Percentiles rank a stretch among this genome's conserved stretches.
phyloP scores from a whole-genome alignment of 495 filamentous ascomycete genomes.

The Coniosporium apollinis region DNA sequence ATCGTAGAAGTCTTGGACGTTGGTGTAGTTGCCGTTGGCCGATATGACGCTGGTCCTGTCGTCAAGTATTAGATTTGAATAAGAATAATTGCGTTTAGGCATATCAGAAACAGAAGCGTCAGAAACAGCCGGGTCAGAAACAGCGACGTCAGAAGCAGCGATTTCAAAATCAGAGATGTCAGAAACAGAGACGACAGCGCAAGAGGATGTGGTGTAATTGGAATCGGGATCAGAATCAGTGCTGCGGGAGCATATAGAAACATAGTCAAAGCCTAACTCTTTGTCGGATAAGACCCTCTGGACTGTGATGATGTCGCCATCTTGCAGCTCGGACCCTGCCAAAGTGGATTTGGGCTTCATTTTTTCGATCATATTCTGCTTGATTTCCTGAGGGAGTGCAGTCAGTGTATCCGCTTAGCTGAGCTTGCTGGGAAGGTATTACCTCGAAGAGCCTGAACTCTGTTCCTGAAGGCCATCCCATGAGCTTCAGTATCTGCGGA shows the following conservation, averaged over 20 bases:
- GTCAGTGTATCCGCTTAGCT: constrained; percentile 6
- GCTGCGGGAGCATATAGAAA: neutral
- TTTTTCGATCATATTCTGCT: constrained; percentile 86
- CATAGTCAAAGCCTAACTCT: constrained; percentile 25
- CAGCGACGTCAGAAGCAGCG: no score
- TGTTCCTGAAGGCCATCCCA: constrained; percentile 63
- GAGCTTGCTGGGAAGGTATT: constrained; percentile 5
- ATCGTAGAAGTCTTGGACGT: constrained; percentile 79
- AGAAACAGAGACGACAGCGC: neutral
- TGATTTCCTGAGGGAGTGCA: constrained; percentile 55
- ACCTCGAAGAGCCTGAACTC: constrained; percentile 55
- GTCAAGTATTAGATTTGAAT: no score
- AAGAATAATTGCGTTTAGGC: no score
- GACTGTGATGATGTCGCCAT: constrained; percentile 95
- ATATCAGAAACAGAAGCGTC: no score
- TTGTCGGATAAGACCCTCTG: constrained; percentile 50
- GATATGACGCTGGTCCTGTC: no score
- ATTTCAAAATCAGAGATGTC: constrained; percentile 1
- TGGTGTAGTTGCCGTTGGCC: constrained; percentile 29
- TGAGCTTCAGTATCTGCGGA: constrained; percentile 59
- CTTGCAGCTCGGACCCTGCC: constrained; percentile 81
- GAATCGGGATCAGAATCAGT: no score
- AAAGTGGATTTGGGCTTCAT: constrained; percentile 85
- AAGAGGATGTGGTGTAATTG: constrained; percentile 3
- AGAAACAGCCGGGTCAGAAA: no score